These are phyloP conservation scores for Cenococcum geophilum DNA, from an alignment of 495 filamentous ascomycete genomes.

Conservation along the genomic window DNA sequence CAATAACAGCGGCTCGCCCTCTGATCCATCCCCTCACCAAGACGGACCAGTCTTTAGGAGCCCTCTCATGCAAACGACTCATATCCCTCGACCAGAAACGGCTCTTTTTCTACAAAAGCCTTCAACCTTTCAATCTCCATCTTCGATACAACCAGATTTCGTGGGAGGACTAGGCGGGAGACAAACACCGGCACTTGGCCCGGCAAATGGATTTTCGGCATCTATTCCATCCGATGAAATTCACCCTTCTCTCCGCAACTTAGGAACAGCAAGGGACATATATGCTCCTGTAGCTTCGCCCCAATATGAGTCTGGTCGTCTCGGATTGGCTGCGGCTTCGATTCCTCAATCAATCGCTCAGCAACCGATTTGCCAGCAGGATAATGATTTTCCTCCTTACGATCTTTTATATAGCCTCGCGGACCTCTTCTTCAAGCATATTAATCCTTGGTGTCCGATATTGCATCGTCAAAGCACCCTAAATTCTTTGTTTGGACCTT, in stretches of 20 bases:
- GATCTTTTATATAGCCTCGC: slow-evolving; percentile 74
- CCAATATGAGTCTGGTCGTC: slow-evolving; percentile 16
- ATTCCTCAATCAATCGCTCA: slow-evolving; percentile 8
- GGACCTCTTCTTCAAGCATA: slow-evolving; percentile 83
- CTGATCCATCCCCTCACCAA: slow-evolving; percentile 21
- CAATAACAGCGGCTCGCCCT: slow-evolving; percentile 19
- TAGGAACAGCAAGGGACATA: slow-evolving; percentile 14
- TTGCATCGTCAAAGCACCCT: slow-evolving; percentile 72
- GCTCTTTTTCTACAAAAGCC: slow-evolving; percentile 59
- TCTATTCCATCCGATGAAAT: slow-evolving; percentile 10
- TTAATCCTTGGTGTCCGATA: slow-evolving; percentile 89
- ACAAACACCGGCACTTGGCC: neutral
- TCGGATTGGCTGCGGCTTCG: slow-evolving; percentile 6
- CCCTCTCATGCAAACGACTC: slow-evolving; percentile 33
- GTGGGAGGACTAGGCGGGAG: neutral
- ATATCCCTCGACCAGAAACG: slow-evolving; percentile 54
- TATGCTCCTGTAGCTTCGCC: slow-evolving; percentile 11
- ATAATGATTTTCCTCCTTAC: slow-evolving; percentile 77
- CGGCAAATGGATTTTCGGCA: slow-evolving; percentile 19
- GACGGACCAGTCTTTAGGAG: slow-evolving; percentile 27
- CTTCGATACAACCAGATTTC: slow-evolving; percentile 17
- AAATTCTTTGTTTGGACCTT: slow-evolving; percentile 73
- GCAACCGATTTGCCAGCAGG: slow-evolving; percentile 38
- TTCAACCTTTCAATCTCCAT: slow-evolving; percentile 35
- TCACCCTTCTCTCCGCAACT: slow-evolving; percentile 4